phyloP scores from a whole-genome alignment of 805 yeast species.

The Candida easanensis region DNA sequence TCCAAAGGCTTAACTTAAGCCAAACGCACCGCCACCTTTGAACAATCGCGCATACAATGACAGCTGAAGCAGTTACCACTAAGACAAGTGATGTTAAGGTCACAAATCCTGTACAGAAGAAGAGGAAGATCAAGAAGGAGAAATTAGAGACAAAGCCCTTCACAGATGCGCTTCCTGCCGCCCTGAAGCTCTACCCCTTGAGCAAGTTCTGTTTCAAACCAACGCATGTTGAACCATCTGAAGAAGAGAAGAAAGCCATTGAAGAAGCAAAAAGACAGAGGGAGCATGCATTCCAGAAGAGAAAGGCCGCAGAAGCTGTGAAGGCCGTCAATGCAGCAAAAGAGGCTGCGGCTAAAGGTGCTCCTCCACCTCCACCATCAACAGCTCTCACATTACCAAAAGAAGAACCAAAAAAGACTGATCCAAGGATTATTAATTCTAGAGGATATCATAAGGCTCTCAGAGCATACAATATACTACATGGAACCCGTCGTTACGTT shows the following conservation, averaged over 20 bases:
- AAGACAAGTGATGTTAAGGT: neutral
- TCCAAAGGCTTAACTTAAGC: too few relatives aligned
- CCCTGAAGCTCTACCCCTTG: neutral
- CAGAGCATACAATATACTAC: constrained; percentile 3
- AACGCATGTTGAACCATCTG: neutral
- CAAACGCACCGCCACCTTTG: too few relatives aligned
- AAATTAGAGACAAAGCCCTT: neutral
- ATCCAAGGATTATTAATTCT: constrained; percentile 5
- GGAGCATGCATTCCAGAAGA: neutral
- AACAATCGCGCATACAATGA: too few relatives aligned
- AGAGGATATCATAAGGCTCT: constrained; percentile 6
- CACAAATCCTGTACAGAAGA: neutral
- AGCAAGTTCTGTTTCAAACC: constrained; percentile 3
- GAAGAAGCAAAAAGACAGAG: neutral
- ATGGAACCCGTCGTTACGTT: constrained; percentile 13
- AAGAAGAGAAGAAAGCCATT: neutral
- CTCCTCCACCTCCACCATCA: neutral
- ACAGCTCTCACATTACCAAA: neutral
- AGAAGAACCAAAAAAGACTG: neutral
- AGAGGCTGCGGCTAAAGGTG: neutral
- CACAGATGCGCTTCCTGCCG: neutral
- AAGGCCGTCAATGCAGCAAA: neutral
- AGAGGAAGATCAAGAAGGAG: neutral
- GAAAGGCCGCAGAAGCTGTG: neutral
- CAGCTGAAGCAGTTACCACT: neutral